Conservation (phyloP, 768 basidiomycete species). For the Nevesoporus exiguus region DNA sequence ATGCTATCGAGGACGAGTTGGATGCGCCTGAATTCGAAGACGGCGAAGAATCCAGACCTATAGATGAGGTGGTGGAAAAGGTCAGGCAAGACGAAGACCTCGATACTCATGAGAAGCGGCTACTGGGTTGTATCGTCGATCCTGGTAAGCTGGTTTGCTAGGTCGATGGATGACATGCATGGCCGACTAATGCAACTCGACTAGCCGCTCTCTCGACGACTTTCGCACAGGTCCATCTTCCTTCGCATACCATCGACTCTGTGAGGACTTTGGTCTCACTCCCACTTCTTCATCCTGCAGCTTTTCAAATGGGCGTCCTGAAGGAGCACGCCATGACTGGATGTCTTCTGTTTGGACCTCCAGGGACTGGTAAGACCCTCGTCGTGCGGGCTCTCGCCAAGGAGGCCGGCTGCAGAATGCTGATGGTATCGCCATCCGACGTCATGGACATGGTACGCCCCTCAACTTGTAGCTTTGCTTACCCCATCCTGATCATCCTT, state of each 20-base stretch:
- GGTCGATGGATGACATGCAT: background rate
- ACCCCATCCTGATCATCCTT: constrained; percentile 1
- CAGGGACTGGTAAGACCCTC: constrained; percentile 89
- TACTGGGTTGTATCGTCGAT: constrained; percentile 86
- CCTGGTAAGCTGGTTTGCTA: constrained; percentile 43
- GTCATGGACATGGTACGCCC: constrained; percentile 88
- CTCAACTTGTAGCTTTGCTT: background rate
- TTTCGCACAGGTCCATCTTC: constrained; percentile 86
- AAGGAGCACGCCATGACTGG: constrained; percentile 92
- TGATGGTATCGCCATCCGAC: constrained; percentile 86
- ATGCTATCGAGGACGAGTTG: constrained; percentile 30
- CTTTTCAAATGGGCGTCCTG: constrained; percentile 85
- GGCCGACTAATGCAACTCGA: constrained; percentile 4
- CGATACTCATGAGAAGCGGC: constrained; percentile 74
- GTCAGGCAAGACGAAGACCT: constrained; percentile 74
- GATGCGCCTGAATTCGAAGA: constrained; percentile 35
- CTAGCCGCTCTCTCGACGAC: constrained; percentile 74
- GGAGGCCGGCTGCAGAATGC: constrained; percentile 92
- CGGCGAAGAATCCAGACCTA: constrained; percentile 17
- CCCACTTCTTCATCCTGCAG: constrained; percentile 80
- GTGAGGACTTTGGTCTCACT: constrained; percentile 89
- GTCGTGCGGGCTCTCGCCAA: constrained; percentile 88
- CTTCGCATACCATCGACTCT: constrained; percentile 84
- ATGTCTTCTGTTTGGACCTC: constrained; percentile 89
- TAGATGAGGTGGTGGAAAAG: constrained; percentile 73